Evolutionary conservation across 257 asterid species (phyloP).

Genomic region (Nicotiana undulata): DNA sequence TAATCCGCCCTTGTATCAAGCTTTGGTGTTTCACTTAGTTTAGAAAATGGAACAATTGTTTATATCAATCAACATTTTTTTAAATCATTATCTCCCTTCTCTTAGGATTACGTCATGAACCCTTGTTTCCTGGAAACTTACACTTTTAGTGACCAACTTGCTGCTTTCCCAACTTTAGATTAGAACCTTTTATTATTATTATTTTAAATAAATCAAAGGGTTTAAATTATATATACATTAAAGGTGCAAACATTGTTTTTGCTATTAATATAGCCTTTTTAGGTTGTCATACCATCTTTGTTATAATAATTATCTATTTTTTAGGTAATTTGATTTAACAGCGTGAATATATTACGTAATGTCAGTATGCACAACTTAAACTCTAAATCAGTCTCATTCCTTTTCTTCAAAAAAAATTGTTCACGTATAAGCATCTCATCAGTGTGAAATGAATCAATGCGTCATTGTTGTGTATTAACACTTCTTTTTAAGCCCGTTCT

Average conservation of each 20-base stretch:
- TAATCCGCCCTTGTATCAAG: constrained; percentile 28
- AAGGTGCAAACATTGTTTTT: not conserved
- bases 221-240: too few relatives aligned
- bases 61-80: not conserved
- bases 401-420: not conserved
- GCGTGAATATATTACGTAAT: not conserved
- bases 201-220: not conserved
- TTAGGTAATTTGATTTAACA: not conserved
- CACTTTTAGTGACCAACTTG: not conserved
- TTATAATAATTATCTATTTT: not conserved
- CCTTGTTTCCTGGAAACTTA: constrained; percentile 2
- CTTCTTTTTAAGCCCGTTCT: not conserved
- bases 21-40: constrained; percentile 37
- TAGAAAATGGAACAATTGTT: constrained; percentile 24
- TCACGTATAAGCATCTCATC: not conserved
- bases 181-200: not conserved
- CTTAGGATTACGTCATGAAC: not conserved
- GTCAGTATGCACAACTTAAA: not conserved
- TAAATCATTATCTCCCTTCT: not conserved
- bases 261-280: not conserved
- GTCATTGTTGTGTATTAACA: not conserved
- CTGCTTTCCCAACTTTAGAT: not conserved
- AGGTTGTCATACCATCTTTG: not conserved
- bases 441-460: not conserved
- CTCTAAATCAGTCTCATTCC: not conserved